Conservation (phyloP, 2,329 filamentous ascomycete species). For the Leptographium galeiforme region DNA sequence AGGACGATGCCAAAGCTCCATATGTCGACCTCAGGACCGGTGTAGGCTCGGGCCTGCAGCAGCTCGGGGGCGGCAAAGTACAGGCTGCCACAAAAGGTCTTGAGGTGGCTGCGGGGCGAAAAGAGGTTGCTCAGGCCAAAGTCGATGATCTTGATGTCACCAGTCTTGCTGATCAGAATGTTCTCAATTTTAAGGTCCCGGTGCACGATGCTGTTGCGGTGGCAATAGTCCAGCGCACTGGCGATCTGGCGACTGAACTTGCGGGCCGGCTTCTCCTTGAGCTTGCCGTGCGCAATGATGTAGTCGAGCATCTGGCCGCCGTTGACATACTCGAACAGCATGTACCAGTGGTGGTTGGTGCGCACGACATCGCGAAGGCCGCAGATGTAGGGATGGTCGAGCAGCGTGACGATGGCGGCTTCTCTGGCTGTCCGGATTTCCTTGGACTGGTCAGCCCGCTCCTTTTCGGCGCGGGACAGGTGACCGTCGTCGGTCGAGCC, state of each 20-base stretch:
- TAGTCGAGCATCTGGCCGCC: constrained; percentile 99
- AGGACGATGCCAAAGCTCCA: constrained; percentile 99
- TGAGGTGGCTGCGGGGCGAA: constrained; percentile 69
- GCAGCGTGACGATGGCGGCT: constrained; percentile 86
- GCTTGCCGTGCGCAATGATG: constrained; percentile 92
- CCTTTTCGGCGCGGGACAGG: constrained; percentile 56
- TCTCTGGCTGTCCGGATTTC: constrained; percentile 91
- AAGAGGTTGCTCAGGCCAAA: constrained; percentile 97
- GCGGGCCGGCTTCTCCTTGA: constrained; percentile 96
- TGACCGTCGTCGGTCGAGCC: constrained; percentile 79
- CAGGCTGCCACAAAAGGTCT: constrained; percentile 93
- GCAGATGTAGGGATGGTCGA: constrained; percentile 92
- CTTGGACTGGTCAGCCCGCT: constrained; percentile 89
- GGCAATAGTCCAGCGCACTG: constrained; percentile 91
- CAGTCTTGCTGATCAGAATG: constrained; percentile 96
- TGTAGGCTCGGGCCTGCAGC: constrained; percentile 86
- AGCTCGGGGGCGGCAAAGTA: constrained; percentile 96
- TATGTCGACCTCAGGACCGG: constrained; percentile 89
- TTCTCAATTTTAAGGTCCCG: constrained; percentile 98
- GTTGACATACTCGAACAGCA: constrained; percentile 98
- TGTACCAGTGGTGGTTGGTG: constrained; percentile 98
- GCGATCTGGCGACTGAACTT: constrained; percentile 97
- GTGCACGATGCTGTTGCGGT: constrained; percentile 96
- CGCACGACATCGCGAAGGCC: constrained; percentile 89
- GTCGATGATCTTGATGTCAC: constrained; percentile 98